Conservation (phyloP, 805 yeast genomes). For the Geotrichum ghanense region DNA sequence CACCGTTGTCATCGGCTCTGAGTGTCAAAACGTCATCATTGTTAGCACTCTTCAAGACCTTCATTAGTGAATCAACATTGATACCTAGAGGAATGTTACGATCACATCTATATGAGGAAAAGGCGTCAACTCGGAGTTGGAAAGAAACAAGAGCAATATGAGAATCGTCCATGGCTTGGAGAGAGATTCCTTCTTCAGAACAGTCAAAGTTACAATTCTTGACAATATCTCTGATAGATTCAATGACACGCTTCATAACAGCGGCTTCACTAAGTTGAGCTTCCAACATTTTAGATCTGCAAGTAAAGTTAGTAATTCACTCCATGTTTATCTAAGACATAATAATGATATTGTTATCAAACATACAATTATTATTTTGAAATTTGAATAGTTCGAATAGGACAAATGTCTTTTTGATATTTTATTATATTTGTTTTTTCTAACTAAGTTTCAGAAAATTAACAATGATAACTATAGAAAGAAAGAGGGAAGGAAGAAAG, state of each 20-base stretch:
- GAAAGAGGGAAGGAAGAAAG: not conserved
- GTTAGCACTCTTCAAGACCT: slow-evolving; percentile 84
- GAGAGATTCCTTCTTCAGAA: slow-evolving; percentile 86
- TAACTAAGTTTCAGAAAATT: too few species aligned
- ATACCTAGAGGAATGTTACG: slow-evolving; percentile 85
- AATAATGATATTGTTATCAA: too few species aligned
- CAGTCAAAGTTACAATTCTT: slow-evolving; percentile 94
- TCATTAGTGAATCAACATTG: slow-evolving; percentile 76
- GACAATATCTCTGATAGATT: slow-evolving; percentile 89
- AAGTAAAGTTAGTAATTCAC: not conserved
- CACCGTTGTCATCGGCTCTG: slow-evolving; percentile 83
- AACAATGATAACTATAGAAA: not conserved
- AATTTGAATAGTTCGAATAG: too few species aligned
- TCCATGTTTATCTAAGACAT: too few species aligned
- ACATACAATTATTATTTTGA: too few species aligned
- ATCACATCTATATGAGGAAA: slow-evolving; percentile 90
- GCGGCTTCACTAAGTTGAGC: slow-evolving; percentile 93
- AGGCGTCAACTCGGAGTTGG: slow-evolving; percentile 78
- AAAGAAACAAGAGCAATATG: slow-evolving; percentile 87
- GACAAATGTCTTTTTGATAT: too few species aligned
- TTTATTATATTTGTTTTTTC: too few species aligned
- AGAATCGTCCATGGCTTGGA: slow-evolving; percentile 96
- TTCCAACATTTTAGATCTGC: slow-evolving; percentile 63
- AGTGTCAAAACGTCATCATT: slow-evolving; percentile 79
- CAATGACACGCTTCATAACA: slow-evolving; percentile 81